Percentiles rank a stretch among this genome's conserved stretches.
phyloP scores from a whole-genome alignment of 192 early-diverging fungal species.

The Backusella australiensis region DNA sequence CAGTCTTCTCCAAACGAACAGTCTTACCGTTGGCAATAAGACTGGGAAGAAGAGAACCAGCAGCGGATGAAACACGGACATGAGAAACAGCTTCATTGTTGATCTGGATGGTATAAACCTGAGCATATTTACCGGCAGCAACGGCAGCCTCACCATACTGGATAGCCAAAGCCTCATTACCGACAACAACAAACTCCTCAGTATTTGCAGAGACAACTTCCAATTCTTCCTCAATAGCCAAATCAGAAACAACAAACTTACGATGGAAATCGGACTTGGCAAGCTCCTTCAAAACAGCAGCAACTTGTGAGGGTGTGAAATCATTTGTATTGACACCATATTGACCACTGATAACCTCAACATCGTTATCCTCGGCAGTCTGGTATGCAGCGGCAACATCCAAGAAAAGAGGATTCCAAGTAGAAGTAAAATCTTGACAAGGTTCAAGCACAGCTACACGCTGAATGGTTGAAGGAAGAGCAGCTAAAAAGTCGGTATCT shows the following conservation, averaged over 20 bases:
- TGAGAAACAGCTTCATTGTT: constrained; percentile 22
- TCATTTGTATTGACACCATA: constrained; percentile 41
- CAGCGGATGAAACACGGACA: constrained; percentile 21
- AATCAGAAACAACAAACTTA: constrained; percentile 18
- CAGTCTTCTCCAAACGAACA: constrained; percentile 8
- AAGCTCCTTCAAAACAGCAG: constrained; percentile 22
- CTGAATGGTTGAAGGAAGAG: constrained; percentile 62
- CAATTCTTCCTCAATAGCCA: neutral
- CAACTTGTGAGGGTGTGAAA: constrained; percentile 21
- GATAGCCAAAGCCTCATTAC: constrained; percentile 15
- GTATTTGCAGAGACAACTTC: neutral
- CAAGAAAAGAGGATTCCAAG: constrained; percentile 82
- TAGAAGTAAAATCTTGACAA: constrained; percentile 52
- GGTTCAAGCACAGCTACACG: constrained; percentile 66
- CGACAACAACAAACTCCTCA: constrained; percentile 23
- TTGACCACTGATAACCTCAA: constrained; percentile 46
- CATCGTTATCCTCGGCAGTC: constrained; percentile 37
- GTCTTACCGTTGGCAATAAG: constrained; percentile 21
- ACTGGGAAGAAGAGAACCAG: constrained; percentile 21
- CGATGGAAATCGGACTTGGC: constrained; percentile 12
- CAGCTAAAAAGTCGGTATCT: constrained; percentile 46
- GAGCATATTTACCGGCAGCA: constrained; percentile 11
- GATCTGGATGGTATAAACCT: constrained; percentile 22
- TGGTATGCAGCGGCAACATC: constrained; percentile 78
- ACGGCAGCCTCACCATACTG: constrained; percentile 6